These are phyloP conservation scores for Amphibolis antarctica DNA, from an alignment of 106 monocot species.

Conservation along the genomic window DNA sequence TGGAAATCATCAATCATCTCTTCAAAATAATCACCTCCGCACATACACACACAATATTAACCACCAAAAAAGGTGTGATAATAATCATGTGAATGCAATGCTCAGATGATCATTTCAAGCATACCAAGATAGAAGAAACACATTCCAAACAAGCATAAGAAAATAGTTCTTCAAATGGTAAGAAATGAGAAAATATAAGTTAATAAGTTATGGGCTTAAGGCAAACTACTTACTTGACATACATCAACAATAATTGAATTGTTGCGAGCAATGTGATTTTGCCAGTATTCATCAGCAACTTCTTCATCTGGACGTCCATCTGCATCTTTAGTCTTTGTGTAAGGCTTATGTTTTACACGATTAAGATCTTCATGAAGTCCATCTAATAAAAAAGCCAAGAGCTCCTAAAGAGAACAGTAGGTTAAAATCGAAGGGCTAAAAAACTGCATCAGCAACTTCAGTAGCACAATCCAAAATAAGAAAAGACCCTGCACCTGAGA, in stretches of 20 bases:
- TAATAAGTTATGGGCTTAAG: too few species aligned
- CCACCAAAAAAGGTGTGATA: neutral
- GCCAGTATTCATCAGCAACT: constrained; percentile 98
- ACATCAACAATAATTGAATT: constrained; percentile 99
- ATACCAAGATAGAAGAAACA: neutral
- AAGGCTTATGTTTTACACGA: constrained; percentile 92
- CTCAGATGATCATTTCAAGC: neutral
- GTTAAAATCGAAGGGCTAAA: neutral
- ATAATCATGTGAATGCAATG: neutral
- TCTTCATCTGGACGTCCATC: constrained; percentile 98
- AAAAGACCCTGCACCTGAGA: constrained; percentile 53
- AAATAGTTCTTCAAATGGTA: too few species aligned
- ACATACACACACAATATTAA: too few species aligned
- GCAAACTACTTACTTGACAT: constrained; percentile 60
- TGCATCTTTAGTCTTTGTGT: constrained; percentile 83
- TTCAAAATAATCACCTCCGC: too few species aligned
- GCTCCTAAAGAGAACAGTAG: constrained; percentile 43
- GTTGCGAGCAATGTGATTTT: constrained; percentile 96
- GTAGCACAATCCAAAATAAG: neutral
- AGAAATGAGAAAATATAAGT: neutral
- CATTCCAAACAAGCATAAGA: neutral
- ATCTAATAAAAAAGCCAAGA: constrained; percentile 94
- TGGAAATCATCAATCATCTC: too few species aligned
- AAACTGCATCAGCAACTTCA: neutral
- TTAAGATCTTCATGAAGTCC: constrained; percentile 98